Base-by-base conservation (phyloP, 1,284 basidiomycete species). In the Melampsora occidentalis region DNA sequence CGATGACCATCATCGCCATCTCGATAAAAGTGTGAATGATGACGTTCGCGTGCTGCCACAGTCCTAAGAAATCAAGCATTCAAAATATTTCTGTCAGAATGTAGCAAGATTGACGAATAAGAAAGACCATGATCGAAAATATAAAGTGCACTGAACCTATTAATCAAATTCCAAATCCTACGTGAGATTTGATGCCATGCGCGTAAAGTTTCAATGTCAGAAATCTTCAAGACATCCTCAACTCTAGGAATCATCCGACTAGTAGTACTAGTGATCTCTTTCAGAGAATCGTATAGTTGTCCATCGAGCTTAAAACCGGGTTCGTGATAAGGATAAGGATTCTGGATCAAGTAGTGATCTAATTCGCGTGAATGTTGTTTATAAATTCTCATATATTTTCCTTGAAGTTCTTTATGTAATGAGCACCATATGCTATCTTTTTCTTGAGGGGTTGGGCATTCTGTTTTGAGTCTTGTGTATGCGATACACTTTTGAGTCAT, bases 21-120 rank as follows among this genome's bases (percentile, higher is more conserved):
- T 61, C 64, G 71, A 46, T 73, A 73, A 42, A 73, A 73, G 10
- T 66, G 64, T 18, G 63, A 73, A 59, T 73, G 71, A 46, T 73
- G 71, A 31, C 64, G 71, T 61, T 73, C 71, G n/a, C 71, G 71
- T 46, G 71, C 71, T 51, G 67, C n/a, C 12, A 73, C 51, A 10
- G 71, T 46, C 28, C 71, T 73, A 31, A 49, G 5, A 33, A 42
- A 51, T 33, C 16, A 42, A 46, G 42, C 25, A 57, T 6, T 65
- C 20, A 46, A 48, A 22, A 12, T 5, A 20, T 31, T 10, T 35
- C 12, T 20, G 22, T 18, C 2, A 64, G 39, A 20, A 5, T 10
- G n/a, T 48, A 14, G 22, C 22, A 16, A 33, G 62, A 53, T 72
- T 63, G 31, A 64, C 39, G 25, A 6, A 61, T 14, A 3, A 22